A percentile compares a stretch with the other conserved stretches of the same genome.
Evolutionary conservation across 441 rosid genomes (phyloP).

Genomic region (Arabidopsis hybrid): DNA sequence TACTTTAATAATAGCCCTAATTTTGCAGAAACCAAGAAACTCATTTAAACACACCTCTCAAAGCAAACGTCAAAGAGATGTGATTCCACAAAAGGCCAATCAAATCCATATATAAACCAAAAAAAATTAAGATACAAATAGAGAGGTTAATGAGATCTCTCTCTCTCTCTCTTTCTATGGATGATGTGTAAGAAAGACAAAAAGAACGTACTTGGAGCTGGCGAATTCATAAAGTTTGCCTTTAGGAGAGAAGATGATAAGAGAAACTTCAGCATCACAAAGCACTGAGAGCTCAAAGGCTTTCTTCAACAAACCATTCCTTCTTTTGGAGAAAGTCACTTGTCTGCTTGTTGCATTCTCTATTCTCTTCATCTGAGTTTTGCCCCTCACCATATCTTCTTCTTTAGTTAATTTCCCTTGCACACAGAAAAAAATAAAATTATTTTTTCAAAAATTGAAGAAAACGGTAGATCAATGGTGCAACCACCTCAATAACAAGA

Average conservation of each 20-base stretch:
- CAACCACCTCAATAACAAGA: constrained; percentile 15
- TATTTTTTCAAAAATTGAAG: not conserved
- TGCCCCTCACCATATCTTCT: constrained; percentile 81
- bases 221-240: constrained; percentile 89
- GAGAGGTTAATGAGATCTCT: constrained; percentile 1
- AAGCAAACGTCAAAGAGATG: constrained; percentile 36
- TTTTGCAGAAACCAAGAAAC: constrained; percentile 43
- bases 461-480: constrained; percentile 37
- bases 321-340: constrained; percentile 86
- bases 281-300: constrained; percentile 93
- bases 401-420: constrained; percentile 22
- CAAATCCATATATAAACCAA: constrained; percentile 14
- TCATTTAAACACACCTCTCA: constrained; percentile 7
- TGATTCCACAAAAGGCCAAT: constrained; percentile 28
- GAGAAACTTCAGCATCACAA: constrained; percentile 89
- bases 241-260: constrained; percentile 81
- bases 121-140: not conserved
- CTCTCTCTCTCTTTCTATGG: not conserved
- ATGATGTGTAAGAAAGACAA: not conserved
- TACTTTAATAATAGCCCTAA: constrained; percentile 45
- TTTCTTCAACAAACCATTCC: constrained; percentile 83
- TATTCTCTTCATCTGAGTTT: constrained; percentile 88
- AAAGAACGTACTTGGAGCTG: constrained; percentile 59
- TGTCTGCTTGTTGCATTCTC: constrained; percentile 93
- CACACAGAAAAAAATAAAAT: not conserved